Conservation (phyloP, 345 rosid genomes). For the Sonneratia alba region DNA sequence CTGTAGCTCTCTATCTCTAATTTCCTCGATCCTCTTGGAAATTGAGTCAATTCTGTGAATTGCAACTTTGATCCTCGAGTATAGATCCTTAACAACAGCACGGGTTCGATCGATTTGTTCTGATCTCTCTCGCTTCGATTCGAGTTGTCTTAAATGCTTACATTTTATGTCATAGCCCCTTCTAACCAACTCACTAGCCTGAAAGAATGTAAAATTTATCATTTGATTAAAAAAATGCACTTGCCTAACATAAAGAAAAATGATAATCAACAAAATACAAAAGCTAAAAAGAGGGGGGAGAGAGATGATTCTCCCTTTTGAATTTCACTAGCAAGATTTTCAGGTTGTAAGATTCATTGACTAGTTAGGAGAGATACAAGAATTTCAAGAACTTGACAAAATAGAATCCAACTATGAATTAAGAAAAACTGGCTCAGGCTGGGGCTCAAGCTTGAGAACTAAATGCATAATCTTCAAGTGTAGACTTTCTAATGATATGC, state of each 20-base stretch:
- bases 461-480: background rate
- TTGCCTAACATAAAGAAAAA: background rate
- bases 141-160: conserved; percentile 51
- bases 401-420: background rate
- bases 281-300: background rate
- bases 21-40: conserved; percentile 80
- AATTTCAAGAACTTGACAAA: background rate
- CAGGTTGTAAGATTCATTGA: background rate
- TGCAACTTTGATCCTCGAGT: conserved; percentile 91
- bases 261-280: background rate
- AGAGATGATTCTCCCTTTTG: background rate
- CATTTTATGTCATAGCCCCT: conserved; percentile 64
- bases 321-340: background rate
- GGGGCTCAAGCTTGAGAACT: background rate
- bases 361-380: background rate
- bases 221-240: background rate
- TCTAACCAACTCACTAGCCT: conserved; percentile 75
- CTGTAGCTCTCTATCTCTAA: conserved; percentile 89
- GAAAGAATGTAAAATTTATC: conserved; percentile 4
- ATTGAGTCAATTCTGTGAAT: conserved; percentile 83
- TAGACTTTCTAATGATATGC: background rate
- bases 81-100: conserved; percentile 76
- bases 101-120: conserved; percentile 69
- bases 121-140: conserved; percentile 50
- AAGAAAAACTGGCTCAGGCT: background rate